Evolutionary conservation across 1,139 yeast species (phyloP).

Genomic region (Debaryomycetaceae sp.): DNA sequence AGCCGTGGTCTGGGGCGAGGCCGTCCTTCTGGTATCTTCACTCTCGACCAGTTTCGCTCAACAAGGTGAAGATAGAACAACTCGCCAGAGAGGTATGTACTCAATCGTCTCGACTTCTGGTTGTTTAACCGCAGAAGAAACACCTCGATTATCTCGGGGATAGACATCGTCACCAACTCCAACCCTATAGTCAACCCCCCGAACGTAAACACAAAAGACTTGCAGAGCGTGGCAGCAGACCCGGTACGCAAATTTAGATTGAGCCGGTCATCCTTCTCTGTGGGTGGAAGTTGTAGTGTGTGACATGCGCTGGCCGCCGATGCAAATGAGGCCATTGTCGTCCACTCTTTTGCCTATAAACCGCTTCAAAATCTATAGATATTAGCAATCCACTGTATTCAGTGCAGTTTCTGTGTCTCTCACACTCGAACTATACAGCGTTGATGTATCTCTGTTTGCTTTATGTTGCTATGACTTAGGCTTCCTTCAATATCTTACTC

Average conservation of each 20-base stretch:
- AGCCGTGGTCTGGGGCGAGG: constrained; percentile 51
- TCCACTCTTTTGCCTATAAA: neutral
- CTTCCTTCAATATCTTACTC: no score
- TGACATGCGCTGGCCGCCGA: constrained; percentile 52
- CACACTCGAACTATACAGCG: no score
- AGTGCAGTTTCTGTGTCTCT: no score
- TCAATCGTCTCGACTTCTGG: constrained; percentile 25
- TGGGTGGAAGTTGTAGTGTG: constrained; percentile 44
- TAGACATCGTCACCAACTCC: constrained; percentile 38
- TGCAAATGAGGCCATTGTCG: constrained; percentile 41
- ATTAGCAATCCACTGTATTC: no score
- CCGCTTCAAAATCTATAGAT: neutral
- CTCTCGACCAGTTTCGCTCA: constrained; percentile 53
- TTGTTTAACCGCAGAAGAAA: constrained; percentile 26
- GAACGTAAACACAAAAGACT: constrained; percentile 57
- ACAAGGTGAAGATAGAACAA: constrained; percentile 55
- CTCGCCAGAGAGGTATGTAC: constrained; percentile 53
- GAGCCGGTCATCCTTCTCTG: constrained; percentile 42
- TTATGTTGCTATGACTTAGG: no score
- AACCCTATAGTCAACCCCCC: constrained; percentile 70
- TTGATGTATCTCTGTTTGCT: no score
- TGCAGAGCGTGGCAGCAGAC: constrained; percentile 53
- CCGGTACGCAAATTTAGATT: constrained; percentile 64
- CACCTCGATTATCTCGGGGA: constrained; percentile 23
- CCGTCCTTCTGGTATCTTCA: constrained; percentile 14